Conservation (phyloP, 2,329 filamentous ascomycete species). For the Alternaria tenuissima region DNA sequence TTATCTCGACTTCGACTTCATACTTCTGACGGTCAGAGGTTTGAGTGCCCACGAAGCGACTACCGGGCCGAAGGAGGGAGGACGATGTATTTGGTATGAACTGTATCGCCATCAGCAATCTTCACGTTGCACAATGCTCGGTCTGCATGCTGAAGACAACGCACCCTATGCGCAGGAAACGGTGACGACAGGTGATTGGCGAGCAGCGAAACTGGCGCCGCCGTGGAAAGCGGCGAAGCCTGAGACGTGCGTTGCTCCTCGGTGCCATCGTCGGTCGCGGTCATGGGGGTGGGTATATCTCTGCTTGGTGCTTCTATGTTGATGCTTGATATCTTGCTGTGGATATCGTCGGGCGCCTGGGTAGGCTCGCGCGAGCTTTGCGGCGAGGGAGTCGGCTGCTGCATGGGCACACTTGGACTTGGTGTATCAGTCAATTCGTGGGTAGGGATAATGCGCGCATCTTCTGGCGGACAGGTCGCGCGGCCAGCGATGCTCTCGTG, state of each 20-base stretch:
- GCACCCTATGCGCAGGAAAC: conserved; percentile 46
- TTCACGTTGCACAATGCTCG: neutral
- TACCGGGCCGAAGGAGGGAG: conserved; percentile 85
- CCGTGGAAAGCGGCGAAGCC: conserved; percentile 43
- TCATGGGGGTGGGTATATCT: conserved; percentile 52
- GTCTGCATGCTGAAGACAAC: conserved; percentile 20
- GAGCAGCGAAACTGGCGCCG: conserved; percentile 33
- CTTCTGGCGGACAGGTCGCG: conserved; percentile 61
- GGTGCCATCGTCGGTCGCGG: conserved; percentile 44
- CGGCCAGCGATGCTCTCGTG: conserved; percentile 55
- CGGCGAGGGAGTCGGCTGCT: conserved; percentile 49
- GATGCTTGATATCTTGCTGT: conserved; percentile 40
- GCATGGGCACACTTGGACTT: conserved; percentile 30
- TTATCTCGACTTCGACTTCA: conserved; percentile 95
- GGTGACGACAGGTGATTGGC: conserved; percentile 42
- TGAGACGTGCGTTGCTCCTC: conserved; percentile 49
- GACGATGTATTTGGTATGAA: conserved; percentile 81
- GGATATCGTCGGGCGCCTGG: conserved; percentile 29
- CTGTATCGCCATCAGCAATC: conserved; percentile 55
- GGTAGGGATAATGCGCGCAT: conserved; percentile 36
- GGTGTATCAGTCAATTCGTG: conserved; percentile 45
- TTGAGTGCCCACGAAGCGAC: conserved; percentile 88
- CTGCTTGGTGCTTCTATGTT: conserved; percentile 45
- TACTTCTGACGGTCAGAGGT: conserved; percentile 93
- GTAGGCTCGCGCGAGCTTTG: conserved; percentile 34